phyloP scores from a whole-genome alignment of 768 basidiomycete species.

The Porpolomopsis calyptriformis region DNA sequence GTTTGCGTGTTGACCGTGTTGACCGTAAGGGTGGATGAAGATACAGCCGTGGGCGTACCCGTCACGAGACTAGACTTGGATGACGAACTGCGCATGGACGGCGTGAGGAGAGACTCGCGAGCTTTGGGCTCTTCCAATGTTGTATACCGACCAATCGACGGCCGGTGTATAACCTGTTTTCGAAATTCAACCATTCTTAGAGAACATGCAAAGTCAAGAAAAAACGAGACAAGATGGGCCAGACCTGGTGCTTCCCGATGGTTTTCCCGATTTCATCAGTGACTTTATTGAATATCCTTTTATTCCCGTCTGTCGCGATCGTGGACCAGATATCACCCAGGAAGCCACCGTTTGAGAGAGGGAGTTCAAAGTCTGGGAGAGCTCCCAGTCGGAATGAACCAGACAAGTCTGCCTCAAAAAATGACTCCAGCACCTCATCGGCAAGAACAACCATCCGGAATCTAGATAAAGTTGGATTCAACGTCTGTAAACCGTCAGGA shows the following conservation, averaged over 20 bases:
- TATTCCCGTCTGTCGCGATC: conserved; percentile 85
- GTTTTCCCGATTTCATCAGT: conserved; percentile 93
- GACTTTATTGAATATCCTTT: conserved; percentile 85
- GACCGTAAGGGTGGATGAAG: conserved; percentile 39
- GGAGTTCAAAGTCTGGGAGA: conserved; percentile 56
- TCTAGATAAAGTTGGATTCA: conserved; percentile 25
- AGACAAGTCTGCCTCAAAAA: conserved; percentile 89
- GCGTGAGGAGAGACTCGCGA: conserved; percentile 75
- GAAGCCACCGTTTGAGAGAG: conserved; percentile 47
- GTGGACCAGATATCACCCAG: conserved; percentile 82
- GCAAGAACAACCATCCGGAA: conserved; percentile 99
- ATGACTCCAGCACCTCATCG: conserved; percentile 91
- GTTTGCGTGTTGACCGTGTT: conserved; percentile 26
- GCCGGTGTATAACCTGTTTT: conserved; percentile 54
- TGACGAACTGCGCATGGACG: conserved; percentile 48
- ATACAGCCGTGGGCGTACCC: conserved; percentile 21
- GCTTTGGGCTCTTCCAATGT: conserved; percentile 80
- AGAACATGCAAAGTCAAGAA: conserved; percentile 3
- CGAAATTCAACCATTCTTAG: not conserved
- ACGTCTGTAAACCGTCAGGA: not conserved
- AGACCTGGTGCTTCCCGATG: conserved; percentile 83
- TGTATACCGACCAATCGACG: conserved; percentile 80
- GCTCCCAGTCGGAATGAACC: conserved; percentile 76
- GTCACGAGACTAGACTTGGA: conserved; percentile 42
- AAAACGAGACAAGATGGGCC: too few species aligned